A percentile compares a stretch with the other conserved stretches of the same genome.
Evolutionary conservation across 2,329 filamentous ascomycete species (phyloP).

Genomic region (Ceratocystis alfenasii): DNA sequence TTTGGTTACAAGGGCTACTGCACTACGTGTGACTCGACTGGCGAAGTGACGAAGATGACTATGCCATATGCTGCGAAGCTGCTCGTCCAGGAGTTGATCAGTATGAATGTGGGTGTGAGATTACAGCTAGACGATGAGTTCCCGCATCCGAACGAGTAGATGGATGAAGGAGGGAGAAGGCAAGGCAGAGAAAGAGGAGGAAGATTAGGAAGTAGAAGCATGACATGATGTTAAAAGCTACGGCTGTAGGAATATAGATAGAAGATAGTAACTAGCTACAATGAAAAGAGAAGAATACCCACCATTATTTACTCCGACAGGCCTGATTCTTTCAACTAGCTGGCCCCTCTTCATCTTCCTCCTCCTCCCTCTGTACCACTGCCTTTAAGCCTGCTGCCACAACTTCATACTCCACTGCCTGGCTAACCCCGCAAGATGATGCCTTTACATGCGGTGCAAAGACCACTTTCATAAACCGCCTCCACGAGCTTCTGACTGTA

Average conservation of each 20-base stretch:
- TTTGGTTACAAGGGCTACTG: constrained; percentile 96
- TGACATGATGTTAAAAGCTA: neutral
- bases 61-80: constrained; percentile 97
- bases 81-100: constrained; percentile 87
- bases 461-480: constrained; percentile 74
- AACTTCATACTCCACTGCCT: constrained; percentile 62
- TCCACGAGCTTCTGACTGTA: constrained; percentile 47
- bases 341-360: neutral
- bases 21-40: constrained; percentile 76
- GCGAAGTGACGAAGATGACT: constrained; percentile 78
- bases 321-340: neutral
- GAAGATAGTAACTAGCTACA: neutral
- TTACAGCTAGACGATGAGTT: constrained; percentile 92
- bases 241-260: constrained; percentile 6
- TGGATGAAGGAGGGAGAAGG: neutral
- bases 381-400: constrained; percentile 49
- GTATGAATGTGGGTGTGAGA: constrained; percentile 95
- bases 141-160: constrained; percentile 44
- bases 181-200: neutral
- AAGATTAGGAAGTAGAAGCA: neutral
- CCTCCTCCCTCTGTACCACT: constrained; percentile 22
- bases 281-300: constrained; percentile 3
- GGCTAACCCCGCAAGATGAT: constrained; percentile 37
- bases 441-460: constrained; percentile 66
- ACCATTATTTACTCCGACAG: neutral